These are phyloP conservation scores for Ophiocordyceps unilateralis DNA, from an alignment of 2,329 filamentous ascomycete species.

Conservation along the genomic window DNA sequence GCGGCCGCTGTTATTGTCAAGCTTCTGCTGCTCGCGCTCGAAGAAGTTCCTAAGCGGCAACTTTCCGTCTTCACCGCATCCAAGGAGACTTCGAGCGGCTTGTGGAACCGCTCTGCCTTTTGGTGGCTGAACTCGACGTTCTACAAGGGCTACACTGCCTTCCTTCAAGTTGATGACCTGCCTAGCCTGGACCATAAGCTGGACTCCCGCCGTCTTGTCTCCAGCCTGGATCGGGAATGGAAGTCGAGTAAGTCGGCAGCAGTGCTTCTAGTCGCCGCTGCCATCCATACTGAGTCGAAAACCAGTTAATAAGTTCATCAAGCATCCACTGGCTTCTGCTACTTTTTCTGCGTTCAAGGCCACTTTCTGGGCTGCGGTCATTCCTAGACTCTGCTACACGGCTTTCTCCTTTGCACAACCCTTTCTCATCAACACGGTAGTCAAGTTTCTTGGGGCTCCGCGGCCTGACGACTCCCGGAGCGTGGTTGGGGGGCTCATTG, in stretches of 20 bases:
- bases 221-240: neutral
- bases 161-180: neutral
- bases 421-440: neutral
- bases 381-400: neutral
- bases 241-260: neutral
- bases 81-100: neutral
- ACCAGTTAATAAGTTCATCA: neutral
- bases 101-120: neutral
- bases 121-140: neutral
- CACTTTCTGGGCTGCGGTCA: neutral
- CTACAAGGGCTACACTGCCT: neutral
- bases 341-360: neutral
- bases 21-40: conserved; percentile 1
- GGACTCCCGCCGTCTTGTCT: neutral
- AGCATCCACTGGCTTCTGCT: neutral
- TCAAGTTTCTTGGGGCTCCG: neutral
- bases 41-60: neutral
- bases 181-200: neutral
- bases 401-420: neutral
- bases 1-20: neutral
- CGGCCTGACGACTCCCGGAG: neutral
- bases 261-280: neutral
- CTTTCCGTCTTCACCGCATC: neutral
- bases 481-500: neutral
- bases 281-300: neutral